phyloP scores from a whole-genome alignment of 176 grass and related monocot species.

The Cenchrus purpureus region DNA sequence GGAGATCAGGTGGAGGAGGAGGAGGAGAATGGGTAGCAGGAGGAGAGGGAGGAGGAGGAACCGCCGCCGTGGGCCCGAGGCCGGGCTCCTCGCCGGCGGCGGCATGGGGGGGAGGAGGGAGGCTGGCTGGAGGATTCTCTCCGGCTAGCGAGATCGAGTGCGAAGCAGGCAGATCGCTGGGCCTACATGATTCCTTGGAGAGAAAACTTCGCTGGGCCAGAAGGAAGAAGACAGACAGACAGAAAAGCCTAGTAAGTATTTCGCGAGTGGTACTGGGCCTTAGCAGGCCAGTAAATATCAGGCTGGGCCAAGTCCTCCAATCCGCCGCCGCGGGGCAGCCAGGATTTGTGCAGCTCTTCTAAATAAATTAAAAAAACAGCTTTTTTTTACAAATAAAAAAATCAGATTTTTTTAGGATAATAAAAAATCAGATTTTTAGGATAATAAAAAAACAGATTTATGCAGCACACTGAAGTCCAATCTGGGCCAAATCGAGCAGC shows the following conservation, averaged over 20 bases:
- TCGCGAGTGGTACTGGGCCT: background rate
- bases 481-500: too few species aligned
- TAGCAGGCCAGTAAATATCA: background rate
- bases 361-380: too few species aligned
- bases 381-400: too few species aligned
- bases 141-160: background rate
- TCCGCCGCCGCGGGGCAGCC: too few species aligned
- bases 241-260: background rate
- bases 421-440: too few species aligned
- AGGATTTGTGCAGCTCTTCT: too few species aligned
- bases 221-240: background rate
- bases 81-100: conserved; percentile 47
- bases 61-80: conserved; percentile 25
- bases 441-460: too few species aligned
- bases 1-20: conserved; percentile 22
- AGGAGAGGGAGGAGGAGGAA: background rate
- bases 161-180: conserved; percentile 19
- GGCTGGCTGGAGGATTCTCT: background rate
- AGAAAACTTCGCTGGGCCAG: background rate
- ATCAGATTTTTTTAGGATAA: too few species aligned
- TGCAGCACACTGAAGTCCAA: too few species aligned
- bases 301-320: background rate
- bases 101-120: conserved; percentile 22
- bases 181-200: background rate
- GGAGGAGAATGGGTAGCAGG: background rate